Evolutionary conservation across 768 basidiomycete species (phyloP), one percentile per base, ranked within the genome.

Genomic region (Pleurotus citrinopileatus): DNA sequence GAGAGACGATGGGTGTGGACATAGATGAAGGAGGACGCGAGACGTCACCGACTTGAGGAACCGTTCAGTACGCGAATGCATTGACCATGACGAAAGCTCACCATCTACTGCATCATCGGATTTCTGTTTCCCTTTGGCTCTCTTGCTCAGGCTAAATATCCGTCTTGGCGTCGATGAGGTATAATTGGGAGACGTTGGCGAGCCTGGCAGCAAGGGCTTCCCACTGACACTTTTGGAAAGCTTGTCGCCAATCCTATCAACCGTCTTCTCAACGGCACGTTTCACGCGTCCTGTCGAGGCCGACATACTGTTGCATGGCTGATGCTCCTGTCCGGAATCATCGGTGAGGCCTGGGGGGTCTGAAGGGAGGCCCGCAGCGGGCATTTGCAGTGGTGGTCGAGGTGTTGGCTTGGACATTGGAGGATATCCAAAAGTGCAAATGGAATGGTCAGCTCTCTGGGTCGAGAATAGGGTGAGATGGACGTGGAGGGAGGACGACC

Each of bases 181-280:
- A 61, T 67, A 61, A 26, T 70, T 65, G 56, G 71, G 61, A 10
- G 71, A 60, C 13, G 64, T 55, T 9, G 71, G 61, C 9, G 64
- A 63, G n/a, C 57, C 62, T 32, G 69, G 61, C 17, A 57, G 64
- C 6, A 72, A 63, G 26, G 76, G 61, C 53, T 69, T 78, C 36
- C 65, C 70, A 53, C 76, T 74, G 43, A 82, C 67, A 65, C 84
- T 87, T 61, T 76, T 75, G 56, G 84, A 82, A 26, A 91, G 73
- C 56, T 76, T 86, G 60, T 84, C 83, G 52, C 83, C 83, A 0
- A 85, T 85, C 70, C 73, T 75, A 60, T 76, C 76, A n/a, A 78
- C 65, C 0, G 69, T 65, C 60, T 66, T 78, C 60, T 74, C 77
- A 40, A 81, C 77, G 17, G 69, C 76, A 40, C 79, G 79, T 67